phyloP scores from a whole-genome alignment of 768 basidiomycete genomes.

The Hysterangium stoloniferum region DNA sequence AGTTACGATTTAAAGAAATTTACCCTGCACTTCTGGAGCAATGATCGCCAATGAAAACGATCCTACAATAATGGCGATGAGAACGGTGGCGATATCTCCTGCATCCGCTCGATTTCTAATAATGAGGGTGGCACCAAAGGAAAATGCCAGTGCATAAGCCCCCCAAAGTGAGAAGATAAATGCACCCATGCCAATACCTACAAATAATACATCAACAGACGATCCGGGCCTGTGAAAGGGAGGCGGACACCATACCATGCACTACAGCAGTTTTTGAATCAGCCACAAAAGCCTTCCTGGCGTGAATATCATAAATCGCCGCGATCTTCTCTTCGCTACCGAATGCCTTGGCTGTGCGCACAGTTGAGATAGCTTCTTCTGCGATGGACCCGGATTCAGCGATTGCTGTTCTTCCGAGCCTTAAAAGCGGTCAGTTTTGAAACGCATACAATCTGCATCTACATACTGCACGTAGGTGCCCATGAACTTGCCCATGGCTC shows the following conservation, averaged over 20 bases:
- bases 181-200: constrained; percentile 40
- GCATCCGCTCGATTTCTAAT: constrained; percentile 52
- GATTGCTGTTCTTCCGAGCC: constrained; percentile 62
- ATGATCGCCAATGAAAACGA: constrained; percentile 82
- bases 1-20: neutral
- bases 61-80: constrained; percentile 79
- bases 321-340: constrained; percentile 65
- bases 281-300: constrained; percentile 42
- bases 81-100: constrained; percentile 75
- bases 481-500: constrained; percentile 60
- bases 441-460: neutral
- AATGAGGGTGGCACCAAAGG: constrained; percentile 84
- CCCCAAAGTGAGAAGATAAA: constrained; percentile 85
- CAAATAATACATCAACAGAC: neutral
- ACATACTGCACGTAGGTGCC: constrained; percentile 61
- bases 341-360: constrained; percentile 89
- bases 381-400: constrained; percentile 78
- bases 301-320: constrained; percentile 54
- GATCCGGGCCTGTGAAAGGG: neutral
- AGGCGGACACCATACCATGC: constrained; percentile 31
- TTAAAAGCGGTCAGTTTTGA: constrained; percentile 19
- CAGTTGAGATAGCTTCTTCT: constrained; percentile 86
- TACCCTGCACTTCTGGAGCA: constrained; percentile 83
- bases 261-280: constrained; percentile 55
- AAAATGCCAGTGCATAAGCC: constrained; percentile 75